A percentile compares a stretch with the other conserved stretches of the same genome.
Conservation (phyloP, 257 asterid species). For the Paulownia fortunei region DNA sequence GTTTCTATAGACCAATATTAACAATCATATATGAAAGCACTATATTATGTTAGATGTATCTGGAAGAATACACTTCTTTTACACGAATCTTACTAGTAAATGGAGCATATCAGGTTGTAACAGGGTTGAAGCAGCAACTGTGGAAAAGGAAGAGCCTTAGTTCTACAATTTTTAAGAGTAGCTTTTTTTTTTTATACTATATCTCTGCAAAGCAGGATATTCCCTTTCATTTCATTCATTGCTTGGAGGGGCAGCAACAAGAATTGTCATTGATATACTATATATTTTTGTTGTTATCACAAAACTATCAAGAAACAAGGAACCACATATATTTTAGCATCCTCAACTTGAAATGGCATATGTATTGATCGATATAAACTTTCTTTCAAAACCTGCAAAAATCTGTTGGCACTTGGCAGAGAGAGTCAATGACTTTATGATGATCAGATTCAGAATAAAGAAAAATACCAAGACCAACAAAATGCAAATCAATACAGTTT, state of each 20-base stretch:
- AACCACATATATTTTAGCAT: not conserved
- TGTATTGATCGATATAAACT: not conserved
- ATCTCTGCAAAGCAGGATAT: not conserved
- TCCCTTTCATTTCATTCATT: not conserved
- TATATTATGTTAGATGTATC: too few relatives aligned
- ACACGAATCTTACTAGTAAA: too few relatives aligned
- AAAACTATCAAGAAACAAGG: not conserved
- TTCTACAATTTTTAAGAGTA: not conserved
- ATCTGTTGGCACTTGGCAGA: not conserved
- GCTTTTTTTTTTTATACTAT: not conserved
- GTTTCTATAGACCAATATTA: too few relatives aligned
- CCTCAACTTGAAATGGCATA: not conserved
- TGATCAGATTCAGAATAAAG: not conserved
- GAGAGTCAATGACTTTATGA: not conserved
- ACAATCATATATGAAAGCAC: too few relatives aligned
- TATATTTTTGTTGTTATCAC: not conserved
- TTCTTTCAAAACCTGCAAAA: not conserved
- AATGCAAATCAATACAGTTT: conserved; percentile 1
- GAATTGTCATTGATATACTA: not conserved
- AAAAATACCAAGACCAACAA: not conserved
- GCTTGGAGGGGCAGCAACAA: not conserved
- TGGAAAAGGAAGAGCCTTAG: not conserved
- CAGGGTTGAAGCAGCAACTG: too few relatives aligned
- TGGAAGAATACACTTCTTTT: too few relatives aligned
- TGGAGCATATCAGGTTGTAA: too few relatives aligned